Evolutionary conservation across 1,284 basidiomycete species (phyloP).

Genomic region (Pseudozyma flocculosa): DNA sequence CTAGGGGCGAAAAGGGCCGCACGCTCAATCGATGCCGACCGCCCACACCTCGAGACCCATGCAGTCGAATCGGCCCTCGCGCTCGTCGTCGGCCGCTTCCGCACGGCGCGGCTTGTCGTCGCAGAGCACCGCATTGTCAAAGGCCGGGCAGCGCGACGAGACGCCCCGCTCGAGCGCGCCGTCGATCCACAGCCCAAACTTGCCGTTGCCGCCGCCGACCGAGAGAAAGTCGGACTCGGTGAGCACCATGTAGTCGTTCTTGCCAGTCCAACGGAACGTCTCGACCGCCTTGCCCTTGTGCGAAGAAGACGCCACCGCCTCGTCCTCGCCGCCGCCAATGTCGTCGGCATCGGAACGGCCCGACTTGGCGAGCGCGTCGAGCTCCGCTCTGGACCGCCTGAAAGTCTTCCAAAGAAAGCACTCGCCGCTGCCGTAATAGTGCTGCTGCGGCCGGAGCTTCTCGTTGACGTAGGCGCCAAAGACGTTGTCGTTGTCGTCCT

Average conservation of each 20-base stretch:
- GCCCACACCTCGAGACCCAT: constrained; percentile 83
- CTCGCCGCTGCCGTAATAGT: constrained; percentile 55
- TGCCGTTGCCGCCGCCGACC: constrained; percentile 52
- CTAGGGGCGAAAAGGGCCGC: too few relatives aligned
- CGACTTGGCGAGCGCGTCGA: too few relatives aligned
- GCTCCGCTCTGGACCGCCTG: too few relatives aligned
- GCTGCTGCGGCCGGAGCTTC: constrained; percentile 37
- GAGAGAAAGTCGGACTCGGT: constrained; percentile 63
- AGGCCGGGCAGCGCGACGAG: constrained; percentile 79
- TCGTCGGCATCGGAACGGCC: constrained; percentile 2
- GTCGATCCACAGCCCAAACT: constrained; percentile 79
- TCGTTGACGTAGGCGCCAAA: constrained; percentile 57
- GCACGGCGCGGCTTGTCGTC: constrained; percentile 10
- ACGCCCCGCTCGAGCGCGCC: constrained; percentile 77
- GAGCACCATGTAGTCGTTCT: constrained; percentile 86
- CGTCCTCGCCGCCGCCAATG: constrained; percentile 10
- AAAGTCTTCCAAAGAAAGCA: constrained; percentile 57
- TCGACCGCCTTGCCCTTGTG: constrained; percentile 57
- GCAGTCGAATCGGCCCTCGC: constrained; percentile 72
- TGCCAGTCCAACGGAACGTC: constrained; percentile 82
- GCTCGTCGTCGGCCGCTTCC: constrained; percentile 60
- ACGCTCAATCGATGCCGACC: constrained; percentile 65
- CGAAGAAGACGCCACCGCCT: too few relatives aligned
- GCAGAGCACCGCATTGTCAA: constrained; percentile 81
- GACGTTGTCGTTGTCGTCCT: constrained; percentile 46